A percentile compares a stretch with the other conserved stretches of the same genome.
These are phyloP conservation scores for Coemansia sp. DNA, from an alignment of 192 early-diverging fungal genomes.

Conservation along the genomic window DNA sequence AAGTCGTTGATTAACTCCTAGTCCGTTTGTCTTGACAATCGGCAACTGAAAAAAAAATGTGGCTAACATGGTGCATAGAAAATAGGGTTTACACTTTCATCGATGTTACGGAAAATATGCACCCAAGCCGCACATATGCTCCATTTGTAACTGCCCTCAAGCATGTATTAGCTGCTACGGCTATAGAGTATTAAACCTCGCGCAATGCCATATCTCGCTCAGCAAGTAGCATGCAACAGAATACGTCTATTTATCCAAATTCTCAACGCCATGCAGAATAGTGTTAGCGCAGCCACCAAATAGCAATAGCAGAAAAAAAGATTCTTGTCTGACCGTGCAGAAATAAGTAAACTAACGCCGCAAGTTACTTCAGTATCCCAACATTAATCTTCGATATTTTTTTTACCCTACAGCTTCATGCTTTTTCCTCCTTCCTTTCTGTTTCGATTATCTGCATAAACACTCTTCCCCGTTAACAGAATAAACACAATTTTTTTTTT, in stretches of 20 bases:
- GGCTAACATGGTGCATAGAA: neutral
- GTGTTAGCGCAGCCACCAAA: neutral
- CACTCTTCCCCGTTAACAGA: neutral
- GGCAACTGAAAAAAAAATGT: neutral
- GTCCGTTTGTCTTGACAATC: neutral
- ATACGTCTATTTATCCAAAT: conserved; percentile 10
- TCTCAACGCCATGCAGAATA: neutral
- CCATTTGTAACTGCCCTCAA: conserved; percentile 4
- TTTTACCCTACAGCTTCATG: neutral
- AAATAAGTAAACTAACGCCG: neutral
- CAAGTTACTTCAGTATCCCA: neutral
- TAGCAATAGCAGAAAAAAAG: neutral
- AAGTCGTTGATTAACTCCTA: neutral
- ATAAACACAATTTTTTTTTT: neutral
- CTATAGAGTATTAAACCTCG: conserved; percentile 19
- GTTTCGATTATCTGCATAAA: neutral
- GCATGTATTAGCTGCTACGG: conserved; percentile 27
- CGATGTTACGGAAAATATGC: neutral
- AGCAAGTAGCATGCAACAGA: conserved; percentile 7
- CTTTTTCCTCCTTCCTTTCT: neutral
- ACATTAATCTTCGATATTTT: conserved; percentile 6
- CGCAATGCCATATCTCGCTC: conserved; percentile 5
- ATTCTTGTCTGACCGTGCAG: neutral
- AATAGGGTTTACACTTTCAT: neutral
- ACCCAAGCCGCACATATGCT: conserved; percentile 1